A percentile compares a stretch with the other conserved stretches of the same genome.
Evolutionary conservation across 129 eudicot genomes (phyloP).

Genomic region (Chrysanthemum makinoi): DNA sequence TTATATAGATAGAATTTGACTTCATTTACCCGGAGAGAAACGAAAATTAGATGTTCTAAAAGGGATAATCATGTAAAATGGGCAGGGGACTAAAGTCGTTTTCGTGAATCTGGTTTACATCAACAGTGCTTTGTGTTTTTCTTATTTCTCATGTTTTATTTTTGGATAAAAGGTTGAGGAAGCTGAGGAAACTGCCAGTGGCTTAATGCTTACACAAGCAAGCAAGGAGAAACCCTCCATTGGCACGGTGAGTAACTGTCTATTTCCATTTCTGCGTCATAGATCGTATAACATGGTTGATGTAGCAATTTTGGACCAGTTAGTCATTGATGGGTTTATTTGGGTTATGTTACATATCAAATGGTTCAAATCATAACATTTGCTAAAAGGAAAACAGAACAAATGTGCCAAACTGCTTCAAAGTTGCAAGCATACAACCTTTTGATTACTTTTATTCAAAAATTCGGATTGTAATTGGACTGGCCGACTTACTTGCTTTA

Average conservation of each 20-base stretch:
- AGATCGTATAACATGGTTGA: not conserved
- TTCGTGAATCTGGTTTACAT: too few species aligned
- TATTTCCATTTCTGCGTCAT: not conserved
- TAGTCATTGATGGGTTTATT: not conserved
- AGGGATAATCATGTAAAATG: too few species aligned
- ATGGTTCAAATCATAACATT: not conserved
- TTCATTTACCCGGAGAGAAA: too few species aligned
- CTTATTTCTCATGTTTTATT: not conserved
- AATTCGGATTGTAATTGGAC: too few species aligned
- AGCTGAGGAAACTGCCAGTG: conserved; percentile 87
- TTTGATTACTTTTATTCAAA: too few species aligned
- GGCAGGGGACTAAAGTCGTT: too few species aligned
- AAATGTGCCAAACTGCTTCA: too few species aligned
- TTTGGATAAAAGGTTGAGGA: conserved; percentile 51
- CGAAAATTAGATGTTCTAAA: too few species aligned
- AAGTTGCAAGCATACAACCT: too few species aligned
- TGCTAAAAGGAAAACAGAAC: not conserved
- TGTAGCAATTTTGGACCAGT: not conserved
- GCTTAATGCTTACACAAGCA: conserved; percentile 70
- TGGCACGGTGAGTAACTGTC: conserved; percentile 57
- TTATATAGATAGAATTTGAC: not conserved
- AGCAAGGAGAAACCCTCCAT: conserved; percentile 84
- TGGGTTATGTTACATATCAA: not conserved
- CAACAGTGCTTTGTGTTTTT: not conserved
- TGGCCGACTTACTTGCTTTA: too few species aligned